Evolutionary conservation across 2,329 filamentous ascomycete genomes (phyloP).

Genomic region (Phyllosticta ampelicida): DNA sequence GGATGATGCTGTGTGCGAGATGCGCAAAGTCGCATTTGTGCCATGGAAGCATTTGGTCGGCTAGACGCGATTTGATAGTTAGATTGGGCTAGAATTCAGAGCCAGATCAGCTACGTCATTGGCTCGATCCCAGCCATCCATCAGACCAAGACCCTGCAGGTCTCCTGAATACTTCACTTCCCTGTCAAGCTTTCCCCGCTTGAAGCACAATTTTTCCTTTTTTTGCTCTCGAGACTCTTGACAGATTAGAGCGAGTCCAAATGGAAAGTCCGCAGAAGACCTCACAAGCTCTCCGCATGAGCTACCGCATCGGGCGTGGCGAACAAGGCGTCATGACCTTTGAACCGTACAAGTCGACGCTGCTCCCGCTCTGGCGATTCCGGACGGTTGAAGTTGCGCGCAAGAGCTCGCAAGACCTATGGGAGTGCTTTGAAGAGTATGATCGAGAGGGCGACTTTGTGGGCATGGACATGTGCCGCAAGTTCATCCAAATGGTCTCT

Average conservation of each 20-base stretch:
- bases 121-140: conserved; percentile 1
- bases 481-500: conserved; percentile 51
- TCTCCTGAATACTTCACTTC: not conserved
- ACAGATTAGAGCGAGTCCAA: not conserved
- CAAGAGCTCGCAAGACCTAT: conserved; percentile 40
- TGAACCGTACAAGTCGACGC: conserved; percentile 51
- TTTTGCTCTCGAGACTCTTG: not conserved
- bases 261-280: not conserved
- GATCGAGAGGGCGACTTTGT: conserved; percentile 45
- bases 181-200: not conserved
- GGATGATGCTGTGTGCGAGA: too few relatives aligned
- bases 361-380: conserved; percentile 52
- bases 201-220: too few relatives aligned
- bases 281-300: conserved; percentile 31
- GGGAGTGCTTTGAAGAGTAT: conserved; percentile 42
- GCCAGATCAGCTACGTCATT: conserved; percentile 3
- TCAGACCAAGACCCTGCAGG: not conserved
- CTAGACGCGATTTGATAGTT: not conserved
- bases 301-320: conserved; percentile 48
- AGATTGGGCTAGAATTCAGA: not conserved
- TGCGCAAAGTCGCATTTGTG: not conserved
- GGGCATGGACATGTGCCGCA: conserved; percentile 54
- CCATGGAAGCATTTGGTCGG: not conserved
- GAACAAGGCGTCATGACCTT: conserved; percentile 52
- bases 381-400: conserved; percentile 41